phyloP scores from a whole-genome alignment of 371 early-diverging fungal genomes.

The Paraphysoderma sedebokerense region DNA sequence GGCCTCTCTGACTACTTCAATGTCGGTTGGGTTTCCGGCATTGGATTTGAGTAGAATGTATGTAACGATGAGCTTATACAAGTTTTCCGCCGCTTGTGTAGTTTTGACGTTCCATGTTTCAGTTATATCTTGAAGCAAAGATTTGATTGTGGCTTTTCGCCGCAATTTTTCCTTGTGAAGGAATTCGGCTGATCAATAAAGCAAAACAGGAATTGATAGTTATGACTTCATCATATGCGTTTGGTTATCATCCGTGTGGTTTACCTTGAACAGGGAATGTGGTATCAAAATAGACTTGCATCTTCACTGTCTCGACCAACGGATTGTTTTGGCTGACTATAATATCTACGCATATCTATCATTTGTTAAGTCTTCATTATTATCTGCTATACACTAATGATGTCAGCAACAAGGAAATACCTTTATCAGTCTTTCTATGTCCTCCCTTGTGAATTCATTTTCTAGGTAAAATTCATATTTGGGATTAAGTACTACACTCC shows the following conservation, averaged over 20 bases:
- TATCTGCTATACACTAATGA: neutral
- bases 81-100: slow-evolving; percentile 6
- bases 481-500: slow-evolving; percentile 28
- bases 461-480: slow-evolving; percentile 22
- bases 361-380: neutral
- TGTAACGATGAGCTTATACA: slow-evolving; percentile 13
- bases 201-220: neutral
- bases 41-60: slow-evolving; percentile 21
- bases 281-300: slow-evolving; percentile 38
- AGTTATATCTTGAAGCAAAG: slow-evolving; percentile 19
- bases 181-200: slow-evolving; percentile 18
- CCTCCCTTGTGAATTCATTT: slow-evolving; percentile 20
- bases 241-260: neutral
- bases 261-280: slow-evolving; percentile 28
- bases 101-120: slow-evolving; percentile 11
- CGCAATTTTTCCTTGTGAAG: slow-evolving; percentile 24
- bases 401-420: slow-evolving; percentile 4
- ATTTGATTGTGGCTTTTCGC: slow-evolving; percentile 13
- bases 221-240: no score
- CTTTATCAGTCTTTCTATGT: slow-evolving; percentile 25
- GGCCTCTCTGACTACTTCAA: slow-evolving; percentile 28
- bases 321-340: slow-evolving; percentile 14
- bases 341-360: slow-evolving; percentile 8
- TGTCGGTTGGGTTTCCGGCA: slow-evolving; percentile 25
- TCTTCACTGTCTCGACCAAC: slow-evolving; percentile 21